Percentiles rank a stretch among this genome's conserved stretches.
phyloP scores from a whole-genome alignment of 768 basidiomycete genomes.

The Russula lepida region DNA sequence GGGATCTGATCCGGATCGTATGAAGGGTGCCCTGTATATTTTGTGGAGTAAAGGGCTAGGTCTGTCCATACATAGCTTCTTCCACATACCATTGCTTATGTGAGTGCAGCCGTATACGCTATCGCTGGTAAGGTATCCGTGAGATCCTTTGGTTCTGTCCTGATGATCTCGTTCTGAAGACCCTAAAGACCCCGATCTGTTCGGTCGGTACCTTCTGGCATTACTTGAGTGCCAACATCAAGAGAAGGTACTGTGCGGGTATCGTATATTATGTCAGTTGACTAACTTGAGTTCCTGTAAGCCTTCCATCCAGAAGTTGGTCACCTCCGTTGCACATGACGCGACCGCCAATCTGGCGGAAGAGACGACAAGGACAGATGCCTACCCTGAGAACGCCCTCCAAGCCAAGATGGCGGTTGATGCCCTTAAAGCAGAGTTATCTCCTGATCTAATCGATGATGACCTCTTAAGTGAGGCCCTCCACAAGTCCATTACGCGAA shows the following conservation, averaged over 20 bases:
- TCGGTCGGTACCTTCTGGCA: conserved; percentile 49
- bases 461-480: conserved; percentile 38
- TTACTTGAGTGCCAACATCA: conserved; percentile 74
- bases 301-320: conserved; percentile 73
- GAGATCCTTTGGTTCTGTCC: not conserved
- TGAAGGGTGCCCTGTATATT: conserved; percentile 90
- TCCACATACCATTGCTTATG: conserved; percentile 14
- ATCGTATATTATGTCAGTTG: not conserved
- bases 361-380: conserved; percentile 55
- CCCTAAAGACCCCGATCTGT: conserved; percentile 42
- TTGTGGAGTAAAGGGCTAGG: conserved; percentile 65
- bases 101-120: conserved; percentile 50
- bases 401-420: conserved; percentile 41
- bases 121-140: conserved; percentile 46
- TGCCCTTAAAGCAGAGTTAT: conserved; percentile 45
- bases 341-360: conserved; percentile 52
- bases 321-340: conserved; percentile 54
- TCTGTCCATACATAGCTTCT: conserved; percentile 23
- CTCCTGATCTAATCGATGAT: conserved; percentile 34
- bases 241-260: conserved; percentile 51
- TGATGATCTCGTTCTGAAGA: conserved; percentile 14
- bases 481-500: conserved; percentile 35
- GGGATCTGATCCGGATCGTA: conserved; percentile 82
- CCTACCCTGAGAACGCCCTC: conserved; percentile 43
- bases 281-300: conserved; percentile 23